A percentile compares a stretch with the other conserved stretches of the same genome.
phyloP scores from a whole-genome alignment of 352 stramenopile genomes.

The Aphanomyces euteiches region DNA sequence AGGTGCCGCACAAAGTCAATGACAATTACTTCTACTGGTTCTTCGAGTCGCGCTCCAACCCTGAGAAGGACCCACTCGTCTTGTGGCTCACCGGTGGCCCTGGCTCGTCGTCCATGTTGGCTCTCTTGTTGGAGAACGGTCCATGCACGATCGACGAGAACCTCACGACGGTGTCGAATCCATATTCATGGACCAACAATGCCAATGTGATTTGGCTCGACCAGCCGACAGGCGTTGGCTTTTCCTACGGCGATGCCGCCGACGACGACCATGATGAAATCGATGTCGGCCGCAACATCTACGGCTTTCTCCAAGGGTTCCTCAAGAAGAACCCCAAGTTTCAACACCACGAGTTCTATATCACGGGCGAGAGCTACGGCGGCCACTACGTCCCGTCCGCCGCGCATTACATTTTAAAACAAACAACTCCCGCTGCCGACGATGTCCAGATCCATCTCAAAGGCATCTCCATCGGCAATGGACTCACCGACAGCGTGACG shows the following conservation, averaged over 20 bases:
- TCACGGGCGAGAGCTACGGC: slow-evolving; percentile 66
- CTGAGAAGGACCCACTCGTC: slow-evolving; percentile 48
- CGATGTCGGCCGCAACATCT: slow-evolving; percentile 61
- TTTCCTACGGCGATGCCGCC: slow-evolving; percentile 41
- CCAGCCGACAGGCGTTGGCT: slow-evolving; percentile 53
- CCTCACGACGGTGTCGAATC: slow-evolving; percentile 42
- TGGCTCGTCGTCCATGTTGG: slow-evolving; percentile 57
- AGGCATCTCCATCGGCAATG: slow-evolving; percentile 78
- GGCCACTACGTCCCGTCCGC: slow-evolving; percentile 61
- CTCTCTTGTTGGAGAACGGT: slow-evolving; percentile 61
- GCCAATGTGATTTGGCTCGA: slow-evolving; percentile 73
- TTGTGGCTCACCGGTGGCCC: slow-evolving; percentile 66
- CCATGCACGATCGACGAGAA: slow-evolving; percentile 51
- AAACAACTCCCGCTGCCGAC: slow-evolving; percentile 21
- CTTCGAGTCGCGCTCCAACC: slow-evolving; percentile 43
- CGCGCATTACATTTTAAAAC: slow-evolving; percentile 56
- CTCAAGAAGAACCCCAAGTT: slow-evolving; percentile 54
- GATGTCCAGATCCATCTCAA: slow-evolving; percentile 58
- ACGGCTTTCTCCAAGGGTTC: slow-evolving; percentile 68
- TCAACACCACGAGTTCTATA: slow-evolving; percentile 48
- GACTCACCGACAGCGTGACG: slow-evolving; percentile 61
- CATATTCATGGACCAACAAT: slow-evolving; percentile 55
- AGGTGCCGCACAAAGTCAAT: slow-evolving; percentile 48
- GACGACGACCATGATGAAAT: slow-evolving; percentile 51
- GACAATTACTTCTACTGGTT: slow-evolving; percentile 71